A percentile compares a stretch with the other conserved stretches of the same genome.
Evolutionary conservation across 768 basidiomycete species (phyloP).

Genomic region (Mycena albidolilacea): DNA sequence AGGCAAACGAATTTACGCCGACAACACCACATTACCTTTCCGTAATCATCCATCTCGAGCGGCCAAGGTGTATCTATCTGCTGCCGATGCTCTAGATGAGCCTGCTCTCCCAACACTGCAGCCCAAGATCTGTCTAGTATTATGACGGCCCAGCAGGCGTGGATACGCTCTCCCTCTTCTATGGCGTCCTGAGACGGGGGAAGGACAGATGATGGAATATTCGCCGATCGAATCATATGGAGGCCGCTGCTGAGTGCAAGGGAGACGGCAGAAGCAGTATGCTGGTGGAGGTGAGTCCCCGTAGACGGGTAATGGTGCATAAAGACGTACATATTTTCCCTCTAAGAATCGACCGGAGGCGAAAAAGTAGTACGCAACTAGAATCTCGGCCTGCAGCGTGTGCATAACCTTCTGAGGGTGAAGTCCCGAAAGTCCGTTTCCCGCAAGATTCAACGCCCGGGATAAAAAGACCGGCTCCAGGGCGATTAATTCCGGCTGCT

Average conservation of each 20-base stretch:
- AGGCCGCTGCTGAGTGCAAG: constrained; percentile 54
- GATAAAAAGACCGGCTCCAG: constrained; percentile 55
- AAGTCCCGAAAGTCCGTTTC: constrained; percentile 52
- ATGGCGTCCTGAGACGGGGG: constrained; percentile 46
- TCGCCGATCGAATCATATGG: constrained; percentile 49
- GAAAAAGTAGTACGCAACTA: constrained; percentile 72
- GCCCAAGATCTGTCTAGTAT: constrained; percentile 59
- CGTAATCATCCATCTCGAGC: constrained; percentile 53
- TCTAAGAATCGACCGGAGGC: constrained; percentile 64
- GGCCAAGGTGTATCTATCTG: constrained; percentile 55
- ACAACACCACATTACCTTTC: constrained; percentile 43
- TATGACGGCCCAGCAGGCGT: constrained; percentile 54
- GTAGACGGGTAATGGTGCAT: neutral
- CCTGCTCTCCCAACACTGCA: constrained; percentile 50
- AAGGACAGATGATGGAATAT: constrained; percentile 48
- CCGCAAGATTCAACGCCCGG: constrained; percentile 57
- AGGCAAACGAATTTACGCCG: neutral
- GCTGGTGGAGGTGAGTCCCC: neutral
- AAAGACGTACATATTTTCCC: constrained; percentile 48
- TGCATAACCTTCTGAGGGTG: constrained; percentile 62
- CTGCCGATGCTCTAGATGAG: constrained; percentile 37
- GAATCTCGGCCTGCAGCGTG: constrained; percentile 66
- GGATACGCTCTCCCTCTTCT: constrained; percentile 56
- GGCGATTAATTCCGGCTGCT: constrained; percentile 43
- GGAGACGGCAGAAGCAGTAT: constrained; percentile 56